These are phyloP conservation scores for Aspergillus vadensis DNA, from an alignment of 2,329 filamentous ascomycete genomes.

Conservation along the genomic window DNA sequence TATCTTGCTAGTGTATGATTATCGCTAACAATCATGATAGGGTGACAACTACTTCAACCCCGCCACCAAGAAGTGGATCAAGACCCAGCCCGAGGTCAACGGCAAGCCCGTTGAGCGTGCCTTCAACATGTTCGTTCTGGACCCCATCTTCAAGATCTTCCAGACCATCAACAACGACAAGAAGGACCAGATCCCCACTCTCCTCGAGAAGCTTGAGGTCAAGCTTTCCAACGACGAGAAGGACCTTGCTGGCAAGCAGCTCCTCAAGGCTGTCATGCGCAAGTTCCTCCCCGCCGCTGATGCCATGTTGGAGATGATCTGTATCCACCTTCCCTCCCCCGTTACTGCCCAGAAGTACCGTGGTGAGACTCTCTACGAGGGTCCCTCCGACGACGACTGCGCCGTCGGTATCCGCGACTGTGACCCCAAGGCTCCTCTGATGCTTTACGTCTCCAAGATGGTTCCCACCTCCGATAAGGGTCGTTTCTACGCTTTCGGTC, in stretches of 20 bases:
- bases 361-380: constrained; percentile 98
- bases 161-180: constrained; percentile 96
- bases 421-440: constrained; percentile 95
- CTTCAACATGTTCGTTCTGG: constrained; percentile 99
- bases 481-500: constrained; percentile 99
- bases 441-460: constrained; percentile 99
- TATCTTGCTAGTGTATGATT: constrained; percentile 7
- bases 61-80: constrained; percentile 99
- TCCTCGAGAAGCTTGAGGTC: constrained; percentile 91
- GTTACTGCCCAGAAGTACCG: constrained; percentile 96
- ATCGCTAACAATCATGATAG: constrained; percentile 33
- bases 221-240: constrained; percentile 86
- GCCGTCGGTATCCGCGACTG: constrained; percentile 98
- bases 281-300: constrained; percentile 98
- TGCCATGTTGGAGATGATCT: constrained; percentile 99
- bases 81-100: constrained; percentile 71
- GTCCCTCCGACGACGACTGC: constrained; percentile 86
- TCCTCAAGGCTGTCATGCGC: constrained; percentile 97
- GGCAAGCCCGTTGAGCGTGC: constrained; percentile 93
- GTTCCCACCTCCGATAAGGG: constrained; percentile 99
- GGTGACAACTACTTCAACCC: constrained; percentile 99
- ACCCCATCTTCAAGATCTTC: constrained; percentile 99
- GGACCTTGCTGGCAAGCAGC: constrained; percentile 93
- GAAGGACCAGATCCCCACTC: constrained; percentile 81
- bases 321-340: constrained; percentile 96